phyloP scores from a whole-genome alignment of 495 filamentous ascomycete species.

The Cryomyces minteri region DNA sequence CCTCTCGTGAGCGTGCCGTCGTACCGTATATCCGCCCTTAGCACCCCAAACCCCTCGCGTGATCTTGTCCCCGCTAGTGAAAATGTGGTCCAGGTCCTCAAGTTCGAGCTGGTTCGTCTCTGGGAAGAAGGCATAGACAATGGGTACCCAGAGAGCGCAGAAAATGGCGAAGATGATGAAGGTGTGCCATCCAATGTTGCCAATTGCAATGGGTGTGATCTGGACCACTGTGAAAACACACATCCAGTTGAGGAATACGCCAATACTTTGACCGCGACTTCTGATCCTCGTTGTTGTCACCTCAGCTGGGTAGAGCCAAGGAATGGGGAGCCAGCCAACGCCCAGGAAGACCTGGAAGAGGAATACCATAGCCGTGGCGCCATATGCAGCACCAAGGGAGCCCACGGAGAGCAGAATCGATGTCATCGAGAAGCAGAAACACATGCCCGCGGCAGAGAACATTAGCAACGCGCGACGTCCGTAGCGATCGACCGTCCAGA shows the following conservation, averaged over 20 bases:
- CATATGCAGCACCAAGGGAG: slow-evolving; percentile 7
- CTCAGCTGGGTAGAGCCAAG: slow-evolving; percentile 19
- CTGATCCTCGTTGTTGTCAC: slow-evolving; percentile 17
- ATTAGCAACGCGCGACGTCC: slow-evolving; percentile 32
- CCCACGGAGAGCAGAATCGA: slow-evolving; percentile 2
- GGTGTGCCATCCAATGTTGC: slow-evolving; percentile 16
- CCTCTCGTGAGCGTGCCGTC: too few relatives aligned
- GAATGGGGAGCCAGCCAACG: slow-evolving; percentile 11
- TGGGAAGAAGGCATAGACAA: slow-evolving; percentile 17
- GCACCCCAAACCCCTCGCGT: too few relatives aligned
- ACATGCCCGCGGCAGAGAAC: slow-evolving; percentile 26
- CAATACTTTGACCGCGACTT: slow-evolving; percentile 11
- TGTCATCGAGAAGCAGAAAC: slow-evolving; percentile 16
- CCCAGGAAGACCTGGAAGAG: slow-evolving; percentile 13
- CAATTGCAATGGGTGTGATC: slow-evolving; percentile 18
- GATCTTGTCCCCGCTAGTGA: slow-evolving; percentile 1
- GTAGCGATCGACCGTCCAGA: slow-evolving; percentile 30
- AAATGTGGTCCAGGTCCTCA: slow-evolving; percentile 20
- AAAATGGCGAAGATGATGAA: slow-evolving; percentile 20
- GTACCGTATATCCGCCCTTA: too few relatives aligned
- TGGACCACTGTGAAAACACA: slow-evolving; percentile 15
- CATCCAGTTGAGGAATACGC: slow-evolving; percentile 14
- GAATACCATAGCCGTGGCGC: slow-evolving; percentile 15
- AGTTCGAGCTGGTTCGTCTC: slow-evolving; percentile 17
- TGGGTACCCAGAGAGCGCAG: slow-evolving; percentile 16